A percentile compares a stretch with the other conserved stretches of the same genome.
Evolutionary conservation across 2,329 filamentous ascomycete species (phyloP).

Genomic region (Sphaceloma murrayae): DNA sequence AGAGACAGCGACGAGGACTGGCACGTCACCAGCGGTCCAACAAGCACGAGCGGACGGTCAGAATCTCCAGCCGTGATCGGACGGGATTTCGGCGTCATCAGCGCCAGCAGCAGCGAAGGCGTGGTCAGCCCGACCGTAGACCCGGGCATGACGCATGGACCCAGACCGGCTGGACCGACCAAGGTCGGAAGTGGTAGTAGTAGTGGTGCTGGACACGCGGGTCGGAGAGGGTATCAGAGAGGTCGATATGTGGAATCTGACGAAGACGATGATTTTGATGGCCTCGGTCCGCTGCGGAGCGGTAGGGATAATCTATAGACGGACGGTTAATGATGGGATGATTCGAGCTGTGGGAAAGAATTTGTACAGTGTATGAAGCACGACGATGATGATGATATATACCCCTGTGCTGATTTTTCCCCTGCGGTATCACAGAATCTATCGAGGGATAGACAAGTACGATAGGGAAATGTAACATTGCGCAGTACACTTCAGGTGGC

Average conservation of each 20-base stretch:
- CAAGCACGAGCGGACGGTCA: constrained; percentile 3
- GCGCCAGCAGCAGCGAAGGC: constrained; percentile 10
- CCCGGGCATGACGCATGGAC: not conserved
- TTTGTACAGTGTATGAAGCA: no score
- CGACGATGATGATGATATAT: no score
- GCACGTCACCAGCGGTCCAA: constrained; percentile 24
- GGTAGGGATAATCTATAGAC: not conserved
- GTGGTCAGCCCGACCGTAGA: not conserved
- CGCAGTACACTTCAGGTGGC: no score
- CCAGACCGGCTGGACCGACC: not conserved
- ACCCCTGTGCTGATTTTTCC: no score
- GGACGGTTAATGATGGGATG: no score
- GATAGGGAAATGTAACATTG: not conserved
- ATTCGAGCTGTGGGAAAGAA: no score
- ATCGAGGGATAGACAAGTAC: no score
- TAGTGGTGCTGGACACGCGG: not conserved
- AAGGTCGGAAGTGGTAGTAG: not conserved
- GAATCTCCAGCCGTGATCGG: constrained; percentile 8
- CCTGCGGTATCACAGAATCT: no score
- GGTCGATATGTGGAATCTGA: constrained; percentile 15
- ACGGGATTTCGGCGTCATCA: constrained; percentile 14
- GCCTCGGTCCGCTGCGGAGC: not conserved
- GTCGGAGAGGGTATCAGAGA: constrained; percentile 12
- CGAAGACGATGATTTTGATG: constrained; percentile 10
- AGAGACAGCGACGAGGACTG: constrained; percentile 24